Percentiles rank a stretch among this genome's conserved stretches.
phyloP scores from a whole-genome alignment of 768 basidiomycete genomes.

The Mycena latifolia region DNA sequence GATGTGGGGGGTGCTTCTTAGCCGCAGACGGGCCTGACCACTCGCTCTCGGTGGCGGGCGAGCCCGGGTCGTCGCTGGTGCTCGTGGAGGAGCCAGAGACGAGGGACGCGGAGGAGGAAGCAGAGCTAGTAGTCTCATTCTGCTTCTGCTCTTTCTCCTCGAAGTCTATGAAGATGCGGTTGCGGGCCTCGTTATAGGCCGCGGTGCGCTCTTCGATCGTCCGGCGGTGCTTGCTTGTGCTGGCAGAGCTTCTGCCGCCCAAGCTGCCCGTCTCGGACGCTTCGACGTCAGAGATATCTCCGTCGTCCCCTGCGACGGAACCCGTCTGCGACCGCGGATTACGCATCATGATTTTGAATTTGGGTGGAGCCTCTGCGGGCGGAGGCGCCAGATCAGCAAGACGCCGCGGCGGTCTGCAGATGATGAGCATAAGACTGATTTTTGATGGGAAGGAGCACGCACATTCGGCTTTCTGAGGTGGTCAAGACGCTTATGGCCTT shows the following conservation, averaged over 20 bases:
- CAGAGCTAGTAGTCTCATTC: constrained; percentile 81
- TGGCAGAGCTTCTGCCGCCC: constrained; percentile 75
- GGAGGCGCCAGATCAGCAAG: constrained; percentile 84
- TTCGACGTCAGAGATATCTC: constrained; percentile 81
- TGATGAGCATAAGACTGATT: constrained; percentile 36
- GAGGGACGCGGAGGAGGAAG: constrained; percentile 80
- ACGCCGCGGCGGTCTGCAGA: constrained; percentile 72
- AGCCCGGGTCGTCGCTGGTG: constrained; percentile 73
- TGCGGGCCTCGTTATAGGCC: constrained; percentile 90
- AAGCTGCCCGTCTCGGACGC: constrained; percentile 86
- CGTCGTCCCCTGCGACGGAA: constrained; percentile 81
- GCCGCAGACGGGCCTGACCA: constrained; percentile 72
- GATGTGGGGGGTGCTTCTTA: constrained; percentile 64
- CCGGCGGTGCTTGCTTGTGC: constrained; percentile 73
- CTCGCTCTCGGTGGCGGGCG: constrained; percentile 85
- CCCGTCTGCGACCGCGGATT: constrained; percentile 78
- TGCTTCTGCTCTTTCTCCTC: constrained; percentile 81
- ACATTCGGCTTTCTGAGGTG: constrained; percentile 83
- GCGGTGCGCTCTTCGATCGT: constrained; percentile 91
- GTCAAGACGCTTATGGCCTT: constrained; percentile 72
- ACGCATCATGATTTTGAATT: constrained; percentile 91
- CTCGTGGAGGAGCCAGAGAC: constrained; percentile 73
- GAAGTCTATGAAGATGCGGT: constrained; percentile 88
- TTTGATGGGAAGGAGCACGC: constrained; percentile 46
- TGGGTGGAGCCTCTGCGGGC: constrained; percentile 76